Conservation (phyloP, 2,329 filamentous ascomycete genomes). For the Akanthomyces lecanii region DNA sequence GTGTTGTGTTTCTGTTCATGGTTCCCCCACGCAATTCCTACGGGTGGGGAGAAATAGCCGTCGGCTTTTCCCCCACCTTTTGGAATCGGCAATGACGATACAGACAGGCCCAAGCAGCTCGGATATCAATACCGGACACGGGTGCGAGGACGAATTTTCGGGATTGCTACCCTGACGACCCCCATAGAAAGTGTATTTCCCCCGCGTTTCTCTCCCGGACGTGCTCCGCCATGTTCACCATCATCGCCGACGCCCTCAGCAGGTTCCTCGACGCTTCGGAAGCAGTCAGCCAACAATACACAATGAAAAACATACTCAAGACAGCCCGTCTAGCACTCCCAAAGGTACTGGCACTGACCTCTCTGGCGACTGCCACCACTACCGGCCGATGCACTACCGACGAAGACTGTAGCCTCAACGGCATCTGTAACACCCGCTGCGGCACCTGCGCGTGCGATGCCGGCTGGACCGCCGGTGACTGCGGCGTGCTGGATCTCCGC, state of each 20-base stretch:
- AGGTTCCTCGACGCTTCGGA: not conserved
- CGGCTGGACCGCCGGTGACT: conserved; percentile 42
- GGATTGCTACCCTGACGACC: not conserved
- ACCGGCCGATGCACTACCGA: conserved; percentile 21
- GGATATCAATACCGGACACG: not conserved
- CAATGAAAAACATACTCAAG: conserved; percentile 1
- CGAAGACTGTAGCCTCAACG: conserved; percentile 31
- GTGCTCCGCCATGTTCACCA: conserved; percentile 1
- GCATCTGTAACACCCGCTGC: conserved; percentile 21
- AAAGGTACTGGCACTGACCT: not conserved
- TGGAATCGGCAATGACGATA: not conserved
- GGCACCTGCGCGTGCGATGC: conserved; percentile 31
- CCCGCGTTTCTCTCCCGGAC: not conserved
- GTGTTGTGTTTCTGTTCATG: not conserved
- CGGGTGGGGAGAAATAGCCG: not conserved
- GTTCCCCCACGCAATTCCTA: not conserved
- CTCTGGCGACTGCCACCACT: not conserved
- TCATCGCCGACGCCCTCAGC: not conserved
- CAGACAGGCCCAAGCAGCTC: not conserved
- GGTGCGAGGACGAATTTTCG: not conserved
- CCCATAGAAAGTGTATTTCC: not conserved
- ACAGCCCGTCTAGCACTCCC: not conserved
- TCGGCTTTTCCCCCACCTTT: not conserved
- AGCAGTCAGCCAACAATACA: not conserved
- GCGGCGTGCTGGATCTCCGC: conserved; percentile 40